These are phyloP conservation scores for Pyrrhoderma lamaoense DNA, from an alignment of 1,284 basidiomycete genomes.

Conservation along the genomic window DNA sequence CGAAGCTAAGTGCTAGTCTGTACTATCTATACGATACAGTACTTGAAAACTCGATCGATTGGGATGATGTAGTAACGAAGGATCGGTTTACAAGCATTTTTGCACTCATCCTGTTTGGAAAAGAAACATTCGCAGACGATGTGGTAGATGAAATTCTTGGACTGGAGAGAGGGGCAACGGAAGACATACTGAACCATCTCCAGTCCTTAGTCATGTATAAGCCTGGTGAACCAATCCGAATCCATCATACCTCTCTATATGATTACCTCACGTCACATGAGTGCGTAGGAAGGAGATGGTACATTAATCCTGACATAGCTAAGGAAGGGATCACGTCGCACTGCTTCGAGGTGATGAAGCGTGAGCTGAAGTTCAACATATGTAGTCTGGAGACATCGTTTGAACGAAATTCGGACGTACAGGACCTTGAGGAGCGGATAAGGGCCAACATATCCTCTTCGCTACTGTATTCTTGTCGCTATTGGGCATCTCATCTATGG, in stretches of 20 bases:
- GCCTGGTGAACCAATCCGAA: neutral
- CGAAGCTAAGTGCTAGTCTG: no score
- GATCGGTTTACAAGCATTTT: neutral
- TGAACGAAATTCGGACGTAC: neutral
- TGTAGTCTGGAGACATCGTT: constrained; percentile 11
- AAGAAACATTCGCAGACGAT: neutral
- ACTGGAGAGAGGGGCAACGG: neutral
- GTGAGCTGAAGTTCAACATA: constrained; percentile 20
- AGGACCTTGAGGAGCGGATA: neutral
- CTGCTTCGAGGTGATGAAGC: constrained; percentile 6
- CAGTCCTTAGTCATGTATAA: neutral
- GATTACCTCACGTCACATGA: neutral
- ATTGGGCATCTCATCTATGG: constrained; percentile 7
- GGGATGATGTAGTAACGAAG: neutral
- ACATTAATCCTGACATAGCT: neutral
- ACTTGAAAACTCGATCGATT: no score
- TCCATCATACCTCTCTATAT: neutral
- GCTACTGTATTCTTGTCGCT: constrained; percentile 1
- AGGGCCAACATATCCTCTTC: neutral
- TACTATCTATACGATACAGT: no score
- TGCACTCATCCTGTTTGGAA: neutral
- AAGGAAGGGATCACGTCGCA: neutral
- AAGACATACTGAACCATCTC: neutral
- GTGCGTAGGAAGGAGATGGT: neutral
- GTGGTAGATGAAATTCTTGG: neutral